Percentiles rank a stretch among this genome's conserved stretches.
Evolutionary conservation across 2,329 filamentous ascomycete genomes (phyloP).

Genomic region (Pyrenophora seminiperda): DNA sequence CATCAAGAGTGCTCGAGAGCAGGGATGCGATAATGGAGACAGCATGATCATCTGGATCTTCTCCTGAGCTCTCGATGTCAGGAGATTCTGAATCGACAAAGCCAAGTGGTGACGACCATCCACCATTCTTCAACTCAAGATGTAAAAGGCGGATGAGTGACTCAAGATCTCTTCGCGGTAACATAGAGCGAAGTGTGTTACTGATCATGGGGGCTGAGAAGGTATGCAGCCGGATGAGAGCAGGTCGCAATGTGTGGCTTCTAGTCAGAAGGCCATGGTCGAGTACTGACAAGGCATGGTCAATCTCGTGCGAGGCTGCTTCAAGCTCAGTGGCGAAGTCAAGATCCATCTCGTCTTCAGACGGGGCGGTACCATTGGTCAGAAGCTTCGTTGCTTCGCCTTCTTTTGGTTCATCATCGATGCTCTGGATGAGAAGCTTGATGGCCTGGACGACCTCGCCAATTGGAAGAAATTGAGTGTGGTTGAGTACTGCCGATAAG

Average conservation of each 20-base stretch:
- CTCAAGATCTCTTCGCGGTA: conserved; percentile 70
- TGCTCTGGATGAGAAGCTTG: conserved; percentile 69
- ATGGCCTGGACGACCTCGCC: conserved; percentile 70
- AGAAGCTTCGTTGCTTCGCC: conserved; percentile 48
- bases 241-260: conserved; percentile 67
- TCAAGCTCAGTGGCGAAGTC: conserved; percentile 49
- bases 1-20: conserved; percentile 74
- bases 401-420: conserved; percentile 56
- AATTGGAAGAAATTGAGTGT: conserved; percentile 67
- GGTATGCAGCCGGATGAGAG: conserved; percentile 71
- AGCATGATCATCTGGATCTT: conserved; percentile 67
- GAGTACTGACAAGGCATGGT: conserved; percentile 70
- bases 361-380: conserved; percentile 35
- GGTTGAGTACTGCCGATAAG: conserved; percentile 67
- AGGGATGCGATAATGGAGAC: conserved; percentile 74
- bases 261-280: conserved; percentile 67
- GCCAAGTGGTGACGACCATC: conserved; percentile 75
- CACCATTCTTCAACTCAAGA: conserved; percentile 73
- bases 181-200: conserved; percentile 65
- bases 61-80: conserved; percentile 44
- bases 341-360: conserved; percentile 40
- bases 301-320: conserved; percentile 60
- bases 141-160: conserved; percentile 74
- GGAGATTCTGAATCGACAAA: conserved; percentile 57
- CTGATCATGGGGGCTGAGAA: conserved; percentile 67